Percentiles rank a stretch among this genome's conserved stretches.
phyloP scores from a whole-genome alignment of 2,329 filamentous ascomycete species.

The Xylaria multiplex region DNA sequence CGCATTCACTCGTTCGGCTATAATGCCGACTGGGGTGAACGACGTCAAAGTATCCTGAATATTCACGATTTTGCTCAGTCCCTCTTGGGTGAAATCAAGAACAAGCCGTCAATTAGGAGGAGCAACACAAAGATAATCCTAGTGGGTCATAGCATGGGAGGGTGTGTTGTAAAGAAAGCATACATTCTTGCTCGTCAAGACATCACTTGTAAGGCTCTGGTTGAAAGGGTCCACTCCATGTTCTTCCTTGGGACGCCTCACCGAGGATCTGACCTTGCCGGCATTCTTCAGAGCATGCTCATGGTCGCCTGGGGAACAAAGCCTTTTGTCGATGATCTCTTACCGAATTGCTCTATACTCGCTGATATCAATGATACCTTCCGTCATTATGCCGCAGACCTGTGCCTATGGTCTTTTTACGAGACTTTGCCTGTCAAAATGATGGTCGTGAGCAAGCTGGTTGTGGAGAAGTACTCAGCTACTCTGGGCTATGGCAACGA shows the following conservation, averaged over 20 bases:
- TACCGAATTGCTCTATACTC: slow-evolving; percentile 50
- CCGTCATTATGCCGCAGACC: slow-evolving; percentile 50
- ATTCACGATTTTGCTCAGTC: slow-evolving; percentile 51
- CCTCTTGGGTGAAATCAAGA: slow-evolving; percentile 48
- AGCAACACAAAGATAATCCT: slow-evolving; percentile 52
- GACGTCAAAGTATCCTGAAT: slow-evolving; percentile 38
- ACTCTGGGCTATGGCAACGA: slow-evolving; percentile 45
- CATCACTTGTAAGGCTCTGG: slow-evolving; percentile 44
- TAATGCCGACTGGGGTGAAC: slow-evolving; percentile 35
- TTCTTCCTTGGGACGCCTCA: slow-evolving; percentile 57
- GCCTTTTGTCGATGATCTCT: slow-evolving; percentile 54
- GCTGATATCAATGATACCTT: slow-evolving; percentile 58
- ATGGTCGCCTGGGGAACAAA: slow-evolving; percentile 48
- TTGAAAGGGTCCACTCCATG: slow-evolving; percentile 48
- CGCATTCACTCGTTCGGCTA: slow-evolving; percentile 38
- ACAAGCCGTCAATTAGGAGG: slow-evolving; percentile 44
- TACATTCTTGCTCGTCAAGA: slow-evolving; percentile 51
- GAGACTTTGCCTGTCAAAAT: slow-evolving; percentile 52
- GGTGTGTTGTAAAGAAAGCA: slow-evolving; percentile 52
- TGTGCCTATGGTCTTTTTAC: slow-evolving; percentile 58
- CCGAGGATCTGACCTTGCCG: slow-evolving; percentile 53
- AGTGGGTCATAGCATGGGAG: slow-evolving; percentile 60
- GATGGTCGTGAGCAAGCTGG: slow-evolving; percentile 45
- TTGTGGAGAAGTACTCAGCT: slow-evolving; percentile 48
- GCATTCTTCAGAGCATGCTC: slow-evolving; percentile 52